Evolutionary conservation across 192 early-diverging fungal species (phyloP), one percentile per base, ranked within the genome.

Genomic region (Gaertneriomyces semiglobifer): DNA sequence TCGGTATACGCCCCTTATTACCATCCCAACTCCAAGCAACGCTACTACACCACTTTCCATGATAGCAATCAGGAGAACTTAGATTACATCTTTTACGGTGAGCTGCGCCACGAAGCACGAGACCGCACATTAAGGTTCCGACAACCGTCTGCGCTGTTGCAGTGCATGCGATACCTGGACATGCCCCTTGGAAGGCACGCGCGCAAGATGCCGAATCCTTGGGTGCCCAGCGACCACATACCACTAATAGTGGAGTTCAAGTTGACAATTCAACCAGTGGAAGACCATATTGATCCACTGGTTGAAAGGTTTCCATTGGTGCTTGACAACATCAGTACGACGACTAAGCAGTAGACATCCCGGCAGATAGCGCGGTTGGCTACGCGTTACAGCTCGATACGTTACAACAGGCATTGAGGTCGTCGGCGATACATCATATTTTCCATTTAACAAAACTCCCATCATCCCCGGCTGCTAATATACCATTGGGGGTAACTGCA

Each of bases 1-100:
- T 62, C 58, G 33, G 68, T 55, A 12, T 70, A 70, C 60, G 59
- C 68, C 20, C 68, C 68, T 6, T 63, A 70, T 44, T n/a, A 43
- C 3, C 52, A 70, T 42, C 60, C 60, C n/a, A 14, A 6, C n/a
- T 42, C 48, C 38, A n/a, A 43, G 1, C 47, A 44, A 59, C 58
- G 19, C 7, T 62, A 62, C 53, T 61, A 53, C 38, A 63, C 68
- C 9, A 59, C 60, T 6, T 70, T 59, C 60, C 68, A 70, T 50
- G 68, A 70, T 18, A 14, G 9, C 12, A 61, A 33, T 12, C 44
- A 70, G 43, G 68, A 70, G 39, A 12, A 53, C 4, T 52, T 70
- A 6, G 68, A 70, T 55, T 70, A 55, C 60, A 70, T 70, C 44
- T 63, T 62, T 33, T 56, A 38, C 44, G 59, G 60, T 16, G 44